Base-by-base conservation (phyloP, 352 stramenopile species). In the Phytophthora vignae region DNA sequence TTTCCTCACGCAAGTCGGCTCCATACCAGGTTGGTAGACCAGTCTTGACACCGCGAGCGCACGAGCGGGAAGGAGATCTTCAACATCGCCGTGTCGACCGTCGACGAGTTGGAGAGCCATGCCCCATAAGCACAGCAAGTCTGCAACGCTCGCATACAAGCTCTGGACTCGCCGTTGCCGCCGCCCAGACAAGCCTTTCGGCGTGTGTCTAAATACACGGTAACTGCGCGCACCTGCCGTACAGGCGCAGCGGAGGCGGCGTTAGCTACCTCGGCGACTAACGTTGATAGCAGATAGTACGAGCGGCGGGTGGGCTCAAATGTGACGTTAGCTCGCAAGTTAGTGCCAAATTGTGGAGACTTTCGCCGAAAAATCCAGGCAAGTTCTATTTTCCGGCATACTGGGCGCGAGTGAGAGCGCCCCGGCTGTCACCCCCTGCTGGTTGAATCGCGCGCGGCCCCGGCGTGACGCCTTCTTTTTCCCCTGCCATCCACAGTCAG, bases 361-460 rank as follows among this genome's bases (percentile, higher is more conserved):
- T 71, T 73, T 74, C 67, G 25, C 11, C 36, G 67, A 66, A 71
- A 69, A 33, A 29, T 64, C 53, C 52, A 55, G 17, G 2, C 66
- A 55, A 64, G n/a, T 49, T 60, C 49, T 58, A 71, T 54, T 38
- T 33, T 56, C n/a, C 1, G 19, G 19, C 42, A 65, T 74, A 74
- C n/a, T 74, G 53, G 58, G 25, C 38, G 0, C 55, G 63, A 67
- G 61, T 63, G 22, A 25, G 25, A 33, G 25, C 11, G 58, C 29
- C 53, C 10, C n/a, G 15, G 50, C 56, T 60, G 48, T 53, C 15
- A 29, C 22, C 19, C 3, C 19, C 57, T 64, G 63, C 40, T 59
- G 66, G 60, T 74, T 74, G 67, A 68, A 73, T 59, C 22, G 40
- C 25, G 27, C 31, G 44, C 36, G 36, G n/a, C n/a, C 14, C 46